Evolutionary conservation across 2,329 filamentous ascomycete species (phyloP), one percentile per base, ranked within the genome.

Genomic region (Knufia fluminis): DNA sequence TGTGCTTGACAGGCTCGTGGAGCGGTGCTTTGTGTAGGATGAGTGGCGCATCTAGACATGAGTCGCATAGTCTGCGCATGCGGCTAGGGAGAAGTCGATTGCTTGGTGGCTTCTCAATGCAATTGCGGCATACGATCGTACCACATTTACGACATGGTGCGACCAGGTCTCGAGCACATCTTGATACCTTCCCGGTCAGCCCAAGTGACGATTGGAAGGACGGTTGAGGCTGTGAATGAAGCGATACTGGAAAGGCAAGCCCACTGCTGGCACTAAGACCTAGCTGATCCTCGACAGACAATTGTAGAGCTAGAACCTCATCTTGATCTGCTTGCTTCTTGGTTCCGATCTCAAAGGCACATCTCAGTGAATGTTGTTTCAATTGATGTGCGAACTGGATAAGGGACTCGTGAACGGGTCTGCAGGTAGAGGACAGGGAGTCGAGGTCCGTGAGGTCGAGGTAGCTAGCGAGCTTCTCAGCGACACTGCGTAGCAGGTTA

Each of bases 371-470:
- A 53, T 83, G 81, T 32, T 73, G 74, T 46, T 92, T 73, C 16
- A 96, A 77, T 56, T 85, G 79, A 44, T 72, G 74, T 61, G 87
- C 83, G 66, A 86, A 90, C 59, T 89, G 86, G 38, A 94, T 71
- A 20, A 97, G 76, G 57, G 83, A 86, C 50, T 76, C 75, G 57
- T 86, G 86, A 55, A 94, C 79, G 61, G 86, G 82, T 46, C 84
- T 85, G 65, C 88, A 94, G 49, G 87, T 89, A 48, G 79, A 79
- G 46, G 90, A 86, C 17, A 97, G 79, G 56, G 83, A 82, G 66
- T 94, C 83, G 60, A 96, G 78, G 12, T 86, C 84, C 66, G 91
- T 95, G 45, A 95, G 78, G 64, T 97, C 91, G 64, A 96, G 80
- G 58, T 79, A 77, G 26, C 80, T 77, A 43, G 86, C 85, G 57